Percentiles rank a stretch among this genome's conserved stretches.
These are phyloP conservation scores for Eucalyptus caleyi DNA, from an alignment of 345 rosid species.

Conservation along the genomic window DNA sequence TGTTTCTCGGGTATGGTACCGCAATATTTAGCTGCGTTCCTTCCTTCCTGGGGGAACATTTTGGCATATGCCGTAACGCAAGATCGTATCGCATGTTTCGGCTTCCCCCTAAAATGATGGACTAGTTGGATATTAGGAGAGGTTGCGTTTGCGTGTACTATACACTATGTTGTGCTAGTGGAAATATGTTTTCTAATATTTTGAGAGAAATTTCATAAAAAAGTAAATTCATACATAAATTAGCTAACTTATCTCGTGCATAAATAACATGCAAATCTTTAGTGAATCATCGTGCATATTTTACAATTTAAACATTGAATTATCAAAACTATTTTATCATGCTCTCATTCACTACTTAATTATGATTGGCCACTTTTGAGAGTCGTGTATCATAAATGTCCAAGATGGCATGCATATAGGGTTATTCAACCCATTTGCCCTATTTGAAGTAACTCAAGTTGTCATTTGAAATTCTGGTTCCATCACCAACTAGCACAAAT, in stretches of 20 bases:
- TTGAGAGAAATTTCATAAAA: background rate
- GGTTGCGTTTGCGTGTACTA: background rate
- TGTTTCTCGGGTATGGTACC: background rate
- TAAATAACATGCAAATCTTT: background rate
- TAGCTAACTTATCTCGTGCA: background rate
- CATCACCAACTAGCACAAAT: background rate
- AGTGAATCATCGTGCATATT: rapidly evolving
- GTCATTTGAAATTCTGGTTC: background rate
- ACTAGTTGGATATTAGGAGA: background rate
- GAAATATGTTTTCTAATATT: background rate
- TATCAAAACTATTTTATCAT: background rate
- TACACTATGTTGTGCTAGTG: background rate
- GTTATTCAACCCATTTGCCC: background rate
- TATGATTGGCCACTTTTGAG: background rate
- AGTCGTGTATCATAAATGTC: background rate
- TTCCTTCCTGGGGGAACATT: background rate
- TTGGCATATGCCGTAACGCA: background rate
- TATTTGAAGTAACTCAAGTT: background rate
- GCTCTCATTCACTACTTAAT: background rate
- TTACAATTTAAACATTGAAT: background rate
- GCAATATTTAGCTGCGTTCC: background rate
- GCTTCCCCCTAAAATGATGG: background rate
- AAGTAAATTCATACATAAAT: background rate
- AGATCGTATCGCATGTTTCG: background rate
- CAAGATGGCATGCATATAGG: background rate